Evolutionary conservation across 345 rosid species (phyloP).

Genomic region (Syzygium grande): DNA sequence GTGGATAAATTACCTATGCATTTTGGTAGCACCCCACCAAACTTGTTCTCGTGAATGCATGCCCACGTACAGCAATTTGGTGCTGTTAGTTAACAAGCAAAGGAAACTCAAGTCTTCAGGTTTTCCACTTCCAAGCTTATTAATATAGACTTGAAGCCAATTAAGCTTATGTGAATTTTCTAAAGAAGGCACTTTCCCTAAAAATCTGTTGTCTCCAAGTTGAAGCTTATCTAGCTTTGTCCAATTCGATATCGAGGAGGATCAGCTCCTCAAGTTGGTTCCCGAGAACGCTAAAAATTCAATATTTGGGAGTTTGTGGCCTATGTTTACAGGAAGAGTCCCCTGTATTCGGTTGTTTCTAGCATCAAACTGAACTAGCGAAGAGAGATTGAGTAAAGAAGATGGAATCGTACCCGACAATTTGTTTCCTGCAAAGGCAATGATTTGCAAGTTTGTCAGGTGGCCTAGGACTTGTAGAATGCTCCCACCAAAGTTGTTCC

Average conservation of each 20-base stretch:
- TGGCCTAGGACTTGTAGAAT: neutral
- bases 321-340: neutral
- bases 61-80: neutral
- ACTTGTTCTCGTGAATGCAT: neutral
- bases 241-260: neutral
- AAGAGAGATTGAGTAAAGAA: neutral
- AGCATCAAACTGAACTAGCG: neutral
- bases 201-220: neutral
- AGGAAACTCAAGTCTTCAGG: too few relatives aligned
- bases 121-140: too few relatives aligned
- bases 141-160: too few relatives aligned
- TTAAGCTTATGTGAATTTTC: too few relatives aligned
- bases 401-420: neutral
- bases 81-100: too few relatives aligned
- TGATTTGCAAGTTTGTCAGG: neutral
- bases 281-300: neutral
- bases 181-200: neutral
- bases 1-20: neutral
- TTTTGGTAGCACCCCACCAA: neutral
- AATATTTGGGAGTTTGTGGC: neutral
- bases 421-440: neutral
- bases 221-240: neutral
- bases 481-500: neutral
- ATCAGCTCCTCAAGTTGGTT: neutral
- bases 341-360: neutral